phyloP scores from a whole-genome alignment of 2,329 filamentous ascomycete genomes.

The Colletotrichum sublineola region DNA sequence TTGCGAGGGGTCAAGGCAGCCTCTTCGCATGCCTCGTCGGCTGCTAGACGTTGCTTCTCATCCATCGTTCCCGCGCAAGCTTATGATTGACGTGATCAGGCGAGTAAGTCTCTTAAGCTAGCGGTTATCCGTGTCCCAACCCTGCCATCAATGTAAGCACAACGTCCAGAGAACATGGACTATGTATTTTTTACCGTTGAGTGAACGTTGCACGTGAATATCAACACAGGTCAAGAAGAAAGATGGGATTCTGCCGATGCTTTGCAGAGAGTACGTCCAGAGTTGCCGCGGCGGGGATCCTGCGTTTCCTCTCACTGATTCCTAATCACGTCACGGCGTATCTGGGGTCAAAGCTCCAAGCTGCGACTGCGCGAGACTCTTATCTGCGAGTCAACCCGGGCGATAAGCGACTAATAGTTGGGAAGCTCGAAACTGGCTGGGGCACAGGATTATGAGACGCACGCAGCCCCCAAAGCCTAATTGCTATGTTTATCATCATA shows the following conservation, averaged over 20 bases:
- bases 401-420: constrained; percentile 27
- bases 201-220: background rate
- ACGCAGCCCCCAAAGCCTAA: constrained; percentile 18
- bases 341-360: constrained; percentile 36
- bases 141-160: background rate
- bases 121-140: background rate
- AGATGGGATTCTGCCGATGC: background rate
- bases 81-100: background rate
- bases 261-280: background rate
- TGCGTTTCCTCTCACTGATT: constrained; percentile 7
- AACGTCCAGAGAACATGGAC: background rate
- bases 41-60: constrained; percentile 17
- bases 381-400: constrained; percentile 28
- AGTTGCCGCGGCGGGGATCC: background rate
- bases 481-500: constrained; percentile 64
- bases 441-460: constrained; percentile 58
- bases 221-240: background rate
- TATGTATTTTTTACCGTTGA: background rate
- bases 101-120: background rate
- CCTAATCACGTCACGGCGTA: constrained; percentile 25
- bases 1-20: constrained; percentile 1
- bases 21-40: constrained; percentile 24
- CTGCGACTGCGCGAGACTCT: constrained; percentile 24
- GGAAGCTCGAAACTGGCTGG: constrained; percentile 87
- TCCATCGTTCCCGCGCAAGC: constrained; percentile 7